Conservation (phyloP, 345 rosid genomes). For the Euphorbia tirucalli region DNA sequence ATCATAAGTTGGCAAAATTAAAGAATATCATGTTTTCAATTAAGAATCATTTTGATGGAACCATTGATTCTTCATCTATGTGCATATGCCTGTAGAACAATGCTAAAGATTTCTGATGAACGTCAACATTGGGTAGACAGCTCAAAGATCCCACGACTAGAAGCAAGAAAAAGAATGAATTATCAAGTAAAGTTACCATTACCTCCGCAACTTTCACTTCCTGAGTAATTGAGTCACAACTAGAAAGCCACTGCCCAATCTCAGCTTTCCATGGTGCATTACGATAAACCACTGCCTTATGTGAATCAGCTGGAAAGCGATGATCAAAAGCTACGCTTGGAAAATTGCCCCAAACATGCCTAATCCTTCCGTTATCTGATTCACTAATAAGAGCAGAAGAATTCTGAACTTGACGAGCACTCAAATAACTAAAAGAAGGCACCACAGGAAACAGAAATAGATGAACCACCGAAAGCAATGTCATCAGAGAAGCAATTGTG, state of each 20-base stretch:
- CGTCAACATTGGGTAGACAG: neutral
- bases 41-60: neutral
- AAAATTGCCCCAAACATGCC: conserved; percentile 20
- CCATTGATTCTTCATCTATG: neutral
- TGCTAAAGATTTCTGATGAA: neutral
- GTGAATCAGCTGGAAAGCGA: conserved; percentile 73
- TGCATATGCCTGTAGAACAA: neutral
- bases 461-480: conserved; percentile 67
- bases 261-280: conserved; percentile 86
- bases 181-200: conserved; percentile 9
- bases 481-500: conserved; percentile 49
- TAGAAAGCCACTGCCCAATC: conserved; percentile 89
- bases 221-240: conserved; percentile 57
- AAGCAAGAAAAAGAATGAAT: neutral
- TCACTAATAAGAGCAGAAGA: conserved; percentile 40
- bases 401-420: conserved; percentile 47
- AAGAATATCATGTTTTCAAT: conserved; percentile 11
- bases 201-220: conserved; percentile 67
- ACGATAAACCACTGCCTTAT: conserved; percentile 63
- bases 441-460: conserved; percentile 62
- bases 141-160: neutral
- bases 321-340: conserved; percentile 43
- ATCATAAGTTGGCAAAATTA: neutral
- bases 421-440: conserved; percentile 64
- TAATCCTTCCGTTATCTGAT: conserved; percentile 32